phyloP scores from a whole-genome alignment of 192 early-diverging fungal genomes.

The Diversispora eburnea region DNA sequence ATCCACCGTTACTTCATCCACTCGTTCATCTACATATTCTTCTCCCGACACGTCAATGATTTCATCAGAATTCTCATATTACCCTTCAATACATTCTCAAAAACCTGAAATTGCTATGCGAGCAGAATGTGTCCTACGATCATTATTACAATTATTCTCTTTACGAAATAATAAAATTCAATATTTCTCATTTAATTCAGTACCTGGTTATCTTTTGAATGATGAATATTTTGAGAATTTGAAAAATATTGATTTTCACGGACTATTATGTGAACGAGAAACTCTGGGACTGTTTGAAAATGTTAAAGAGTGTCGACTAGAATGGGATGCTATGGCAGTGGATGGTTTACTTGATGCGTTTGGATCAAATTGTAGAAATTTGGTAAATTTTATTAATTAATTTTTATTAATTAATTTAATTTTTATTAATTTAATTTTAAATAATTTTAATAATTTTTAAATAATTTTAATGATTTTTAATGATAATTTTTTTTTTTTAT shows the following conservation, averaged over 20 bases:
- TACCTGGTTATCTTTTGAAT: not conserved
- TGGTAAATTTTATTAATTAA: conserved; percentile 2
- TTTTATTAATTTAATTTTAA: not conserved
- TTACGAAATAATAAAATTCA: not conserved
- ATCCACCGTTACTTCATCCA: too few relatives aligned
- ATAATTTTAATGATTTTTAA: too few relatives aligned
- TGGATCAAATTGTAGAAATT: not conserved
- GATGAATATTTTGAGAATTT: conserved; percentile 15
- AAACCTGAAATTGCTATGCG: too few relatives aligned
- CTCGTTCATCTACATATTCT: too few relatives aligned
- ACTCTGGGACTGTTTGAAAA: not conserved
- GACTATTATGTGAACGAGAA: not conserved
- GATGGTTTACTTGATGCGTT: conserved; percentile 2
- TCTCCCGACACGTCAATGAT: too few relatives aligned
- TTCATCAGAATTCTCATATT: too few relatives aligned
- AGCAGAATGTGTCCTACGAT: not conserved
- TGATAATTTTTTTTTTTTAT: not conserved
- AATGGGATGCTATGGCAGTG: conserved; percentile 13
- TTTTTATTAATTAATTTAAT: not conserved
- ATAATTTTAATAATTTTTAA: too few relatives aligned
- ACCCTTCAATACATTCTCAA: too few relatives aligned
- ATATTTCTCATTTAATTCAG: conserved; percentile 7
- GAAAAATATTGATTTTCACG: not conserved
- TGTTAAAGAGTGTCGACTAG: not conserved
- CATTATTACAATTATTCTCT: conserved; percentile 11